Base-by-base conservation (phyloP, 441 rosid species). In the Croton laevigatus region DNA sequence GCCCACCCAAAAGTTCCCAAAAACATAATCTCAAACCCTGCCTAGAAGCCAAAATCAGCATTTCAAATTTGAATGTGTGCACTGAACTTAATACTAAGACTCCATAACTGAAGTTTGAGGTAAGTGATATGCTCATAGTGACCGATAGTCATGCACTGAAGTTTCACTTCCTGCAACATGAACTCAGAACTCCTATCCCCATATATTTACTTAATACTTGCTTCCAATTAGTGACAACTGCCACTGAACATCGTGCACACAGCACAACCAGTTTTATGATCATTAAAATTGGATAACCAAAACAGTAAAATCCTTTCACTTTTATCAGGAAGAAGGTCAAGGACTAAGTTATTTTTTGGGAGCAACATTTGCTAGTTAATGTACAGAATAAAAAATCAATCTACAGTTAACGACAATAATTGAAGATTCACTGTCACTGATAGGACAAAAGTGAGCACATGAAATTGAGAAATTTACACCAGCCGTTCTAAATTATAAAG, bases 131-230 rank as follows among this genome's bases (percentile, higher is more conserved):
- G 19, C 66, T 48, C 23, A 1, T 4, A 61, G 23, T 3, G 3
- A 14, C 49, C 20, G 19, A 38, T n/a, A 11, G 20, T 51, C 51
- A 16, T 66, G 66, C 36, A 40, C 32, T 34, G 12, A 36, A 53
- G 8, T 20, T 34, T 23, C 11, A 40, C 44, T 34, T 27, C 27
- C 0, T 9, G 19, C 20, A 27, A 37, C 20, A 53, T 37, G 37
- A 40, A 66, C n/a, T 37, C 11, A 2, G 37, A 40, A 66, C n/a
- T 37, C 12, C 6, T 6, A n/a, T 38, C 8, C 27, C 16, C 72
- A 52, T 17, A 8, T 17, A 62, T 54, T 67, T 55, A 55, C 38
- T 74, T 45, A 51, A 62, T 20, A 36, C 11, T 73, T 9, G 14
- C 34, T n/a, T 59, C 6, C 11, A 23, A 22, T 53, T 36, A 7